These are phyloP conservation scores for Cylindrotheca closterium DNA, from an alignment of 108 stramenopile species.

Conservation along the genomic window DNA sequence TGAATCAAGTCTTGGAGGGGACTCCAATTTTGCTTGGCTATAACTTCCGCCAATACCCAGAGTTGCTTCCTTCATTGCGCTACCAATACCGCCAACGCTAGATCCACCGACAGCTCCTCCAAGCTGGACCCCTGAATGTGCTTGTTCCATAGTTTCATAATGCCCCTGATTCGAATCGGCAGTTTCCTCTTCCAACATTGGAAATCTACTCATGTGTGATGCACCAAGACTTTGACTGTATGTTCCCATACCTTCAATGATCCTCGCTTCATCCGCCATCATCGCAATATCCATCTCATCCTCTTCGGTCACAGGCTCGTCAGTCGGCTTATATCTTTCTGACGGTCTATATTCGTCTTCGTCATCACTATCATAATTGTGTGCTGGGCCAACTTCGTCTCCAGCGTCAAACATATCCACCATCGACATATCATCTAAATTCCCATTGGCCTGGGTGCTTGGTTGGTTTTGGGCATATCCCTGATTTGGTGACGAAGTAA, in stretches of 20 bases:
- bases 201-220: conserved; percentile 74
- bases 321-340: conserved; percentile 65
- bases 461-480: not conserved
- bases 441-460: conserved; percentile 1
- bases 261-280: conserved; percentile 73
- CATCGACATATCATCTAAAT: conserved; percentile 86
- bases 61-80: conserved; percentile 67
- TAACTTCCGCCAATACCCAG: conserved; percentile 64
- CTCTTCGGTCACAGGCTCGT: conserved; percentile 65
- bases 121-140: conserved; percentile 26
- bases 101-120: conserved; percentile 13
- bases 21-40: conserved; percentile 53
- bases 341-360: conserved; percentile 53
- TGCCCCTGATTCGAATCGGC: conserved; percentile 11
- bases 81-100: conserved; percentile 68
- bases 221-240: conserved; percentile 82
- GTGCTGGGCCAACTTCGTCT: conserved; percentile 36
- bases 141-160: not conserved
- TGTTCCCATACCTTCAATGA: conserved; percentile 88
- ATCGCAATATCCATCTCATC: conserved; percentile 70
- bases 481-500: conserved; percentile 15
- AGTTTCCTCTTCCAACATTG: conserved; percentile 73
- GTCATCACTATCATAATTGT: conserved; percentile 52
- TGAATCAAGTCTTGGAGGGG: conserved; percentile 78
- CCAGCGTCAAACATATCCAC: conserved; percentile 68